phyloP scores from a whole-genome alignment of 805 yeast genomes.

The Spathaspora arborariae region DNA sequence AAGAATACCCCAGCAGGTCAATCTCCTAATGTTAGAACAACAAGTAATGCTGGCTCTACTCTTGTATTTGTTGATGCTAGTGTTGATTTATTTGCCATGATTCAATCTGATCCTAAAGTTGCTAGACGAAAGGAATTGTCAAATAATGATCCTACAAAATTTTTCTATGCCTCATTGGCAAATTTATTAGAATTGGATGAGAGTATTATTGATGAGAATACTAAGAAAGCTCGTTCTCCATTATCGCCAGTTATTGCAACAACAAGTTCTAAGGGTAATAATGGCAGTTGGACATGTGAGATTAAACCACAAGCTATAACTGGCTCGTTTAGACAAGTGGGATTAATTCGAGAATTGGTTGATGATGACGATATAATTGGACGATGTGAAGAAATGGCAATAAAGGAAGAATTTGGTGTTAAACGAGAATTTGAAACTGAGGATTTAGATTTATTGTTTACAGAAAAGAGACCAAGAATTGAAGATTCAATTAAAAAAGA shows the following conservation, averaged over 20 bases:
- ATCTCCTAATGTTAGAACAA: conserved; percentile 23
- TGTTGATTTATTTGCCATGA: conserved; percentile 23
- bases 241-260: conserved; percentile 28
- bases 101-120: conserved; percentile 37
- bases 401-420: conserved; percentile 8
- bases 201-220: not conserved
- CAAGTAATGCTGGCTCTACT: conserved; percentile 4
- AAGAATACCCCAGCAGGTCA: conserved; percentile 37
- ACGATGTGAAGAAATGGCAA: conserved; percentile 16
- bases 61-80: conserved; percentile 13
- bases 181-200: conserved; percentile 47
- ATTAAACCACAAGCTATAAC: conserved; percentile 43
- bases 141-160: conserved; percentile 42
- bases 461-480: conserved; percentile 29
- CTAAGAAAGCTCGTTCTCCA: conserved; percentile 24
- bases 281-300: conserved; percentile 43
- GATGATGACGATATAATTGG: conserved; percentile 20
- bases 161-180: conserved; percentile 48
- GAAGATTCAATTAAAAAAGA: not conserved
- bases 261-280: conserved; percentile 14
- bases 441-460: conserved; percentile 34
- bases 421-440: conserved; percentile 24
- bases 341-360: conserved; percentile 32
- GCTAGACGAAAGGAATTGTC: conserved; percentile 46
- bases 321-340: conserved; percentile 45